Evolutionary conservation across 306 rosid genomes (phyloP), one percentile per base, ranked within the genome.

Genomic region (Acacia acuminata): DNA sequence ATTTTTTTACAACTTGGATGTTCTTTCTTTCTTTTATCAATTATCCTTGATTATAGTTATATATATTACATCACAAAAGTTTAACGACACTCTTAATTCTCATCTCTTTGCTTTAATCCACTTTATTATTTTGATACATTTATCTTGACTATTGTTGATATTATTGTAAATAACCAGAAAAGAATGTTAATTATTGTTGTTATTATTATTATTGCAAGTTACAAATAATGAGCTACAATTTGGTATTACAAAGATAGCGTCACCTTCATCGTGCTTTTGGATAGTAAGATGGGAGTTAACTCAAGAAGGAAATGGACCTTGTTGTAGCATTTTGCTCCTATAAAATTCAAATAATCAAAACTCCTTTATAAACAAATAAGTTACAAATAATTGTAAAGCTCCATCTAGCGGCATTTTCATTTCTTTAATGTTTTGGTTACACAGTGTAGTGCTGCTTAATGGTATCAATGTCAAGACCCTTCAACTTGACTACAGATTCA

Each of bases 401-500:
- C 45, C 27, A 50, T 12, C 65, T 72, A 12, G 14, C 19, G 14
- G 11, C 22, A 27, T 22, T n/a, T n/a, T 58, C 13, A n/a, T 53
- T 34, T 45, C 80, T 58, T 22, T 2, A 9, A 34, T 25, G 27
- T 56, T 47, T 45, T 17, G 19, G 20, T 87, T 70, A 91, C 68
- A 91, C 73, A 6, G 92, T 88, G 78, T 88, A 90, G 80, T 87
- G 86, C 47, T 88, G 92, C 27, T 90, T 90, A 25, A 82, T 90
- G 63, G 90, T 83, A 2, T 91, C 93, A 79, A 89, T 90, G 79
- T 93, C 94, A 38, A 91, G 87, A 74, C 97, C 97, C 89, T 91
- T 93, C 81, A 93, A 83, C 88, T 91, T 91, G 79, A 87, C 91
- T 81, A 93, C 94, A 0, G 97, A 93, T 24, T 93, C 94, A 75